Base-by-base conservation (phyloP, 2,329 filamentous ascomycete species). In the Septoria petroselini region DNA sequence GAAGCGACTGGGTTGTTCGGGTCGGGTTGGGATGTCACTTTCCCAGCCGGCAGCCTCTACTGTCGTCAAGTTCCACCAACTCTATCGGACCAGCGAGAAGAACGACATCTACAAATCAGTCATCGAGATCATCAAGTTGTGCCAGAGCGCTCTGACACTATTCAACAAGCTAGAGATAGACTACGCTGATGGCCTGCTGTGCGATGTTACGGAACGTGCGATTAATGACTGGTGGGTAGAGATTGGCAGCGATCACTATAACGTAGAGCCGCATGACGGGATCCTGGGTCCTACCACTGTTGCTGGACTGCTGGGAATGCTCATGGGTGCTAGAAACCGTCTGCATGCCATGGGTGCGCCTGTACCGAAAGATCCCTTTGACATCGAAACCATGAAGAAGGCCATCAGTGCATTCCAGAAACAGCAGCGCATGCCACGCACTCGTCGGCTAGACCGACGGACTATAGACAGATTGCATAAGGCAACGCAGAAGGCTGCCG, bases 171-270 rank as follows among this genome's bases (percentile, higher is more conserved):
- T 97, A 4, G 84, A 88, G n/a, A 79, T 85, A 23, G 87, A 91
- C 58, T 97, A 95, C 66, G 87, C 88, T 6, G 93, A 98, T 63
- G 93, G 93, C 0, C 72, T 96, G 18, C 78, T 98, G 2, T 98
- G 93, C 67, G 93, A 98, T 71, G 77, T 93, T 35, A 97, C 93
- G 0, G 93, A 98, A 68, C 84, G 80, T 54, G 89, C 91, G 1
- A 83, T 97, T 61, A 85, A 84, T 54, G 88, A 96, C 67, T 98
- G 93, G 93, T 97, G 93, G 93, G 84, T 87, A 1, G 88, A 95
- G 62, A 85, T 96, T 52, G 93, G 93, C 1, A 85, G 84, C 0
- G 91, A 97, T 58, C 85, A 93, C 63, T 96, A 91, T 73, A 94
- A 91, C 48, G 81, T 90, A 27, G 93, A 97, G 68, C 91, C 93